Evolutionary conservation across 805 yeast species (phyloP).

Genomic region (Wickerhamiella galacta): DNA sequence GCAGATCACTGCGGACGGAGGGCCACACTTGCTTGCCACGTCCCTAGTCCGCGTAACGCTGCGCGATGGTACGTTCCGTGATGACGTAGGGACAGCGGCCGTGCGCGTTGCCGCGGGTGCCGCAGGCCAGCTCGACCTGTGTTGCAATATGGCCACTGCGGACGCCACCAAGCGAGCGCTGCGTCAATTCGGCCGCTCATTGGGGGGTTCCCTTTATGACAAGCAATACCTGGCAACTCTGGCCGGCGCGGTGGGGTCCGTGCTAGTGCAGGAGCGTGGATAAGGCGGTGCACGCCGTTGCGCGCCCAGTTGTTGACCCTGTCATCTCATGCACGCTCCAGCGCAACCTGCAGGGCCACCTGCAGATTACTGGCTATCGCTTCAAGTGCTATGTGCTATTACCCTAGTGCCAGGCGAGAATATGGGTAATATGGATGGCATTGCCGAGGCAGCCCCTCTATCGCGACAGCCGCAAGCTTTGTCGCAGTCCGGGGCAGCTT

Average conservation of each 20-base stretch:
- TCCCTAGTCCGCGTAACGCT: neutral
- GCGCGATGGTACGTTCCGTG: neutral
- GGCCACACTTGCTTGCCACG: neutral
- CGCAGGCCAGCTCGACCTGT: neutral
- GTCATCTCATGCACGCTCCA: too few relatives aligned
- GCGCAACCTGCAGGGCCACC: too few relatives aligned
- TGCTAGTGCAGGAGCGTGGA: too few relatives aligned
- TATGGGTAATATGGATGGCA: too few relatives aligned
- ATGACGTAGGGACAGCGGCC: neutral
- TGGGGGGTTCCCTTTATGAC: conserved; percentile 34
- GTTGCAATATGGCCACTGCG: conserved; percentile 24
- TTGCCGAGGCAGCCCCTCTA: too few relatives aligned
- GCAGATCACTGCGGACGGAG: neutral
- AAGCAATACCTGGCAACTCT: conserved; percentile 12
- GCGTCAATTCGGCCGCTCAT: conserved; percentile 60
- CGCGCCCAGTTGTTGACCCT: too few relatives aligned
- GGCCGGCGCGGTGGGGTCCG: neutral
- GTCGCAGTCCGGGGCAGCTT: too few relatives aligned
- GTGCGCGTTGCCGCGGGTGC: neutral
- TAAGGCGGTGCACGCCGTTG: too few relatives aligned
- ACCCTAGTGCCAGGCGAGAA: too few relatives aligned
- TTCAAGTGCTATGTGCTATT: too few relatives aligned
- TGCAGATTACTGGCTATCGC: too few relatives aligned
- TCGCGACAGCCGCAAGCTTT: too few relatives aligned
- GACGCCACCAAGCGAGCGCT: conserved; percentile 69